A percentile compares a stretch with the other conserved stretches of the same genome.
phyloP scores from a whole-genome alignment of 2,329 filamentous ascomycete species.

The Clarireedia hainanense region DNA sequence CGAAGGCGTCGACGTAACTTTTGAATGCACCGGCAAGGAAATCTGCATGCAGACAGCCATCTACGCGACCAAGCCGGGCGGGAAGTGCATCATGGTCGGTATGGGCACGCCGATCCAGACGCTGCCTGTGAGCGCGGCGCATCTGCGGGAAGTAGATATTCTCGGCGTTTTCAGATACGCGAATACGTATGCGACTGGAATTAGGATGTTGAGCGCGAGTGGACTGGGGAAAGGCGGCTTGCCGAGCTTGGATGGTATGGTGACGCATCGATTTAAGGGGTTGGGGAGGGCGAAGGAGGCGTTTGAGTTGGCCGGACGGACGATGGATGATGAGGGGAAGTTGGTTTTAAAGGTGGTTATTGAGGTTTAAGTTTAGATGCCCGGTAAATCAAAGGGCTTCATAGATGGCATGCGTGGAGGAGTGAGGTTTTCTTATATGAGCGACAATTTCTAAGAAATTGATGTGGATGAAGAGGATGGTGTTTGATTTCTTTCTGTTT shows the following conservation, averaged over 20 bases:
- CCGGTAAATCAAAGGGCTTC: not conserved
- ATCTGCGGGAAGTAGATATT: slow-evolving; percentile 68
- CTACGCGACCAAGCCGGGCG: slow-evolving; percentile 62
- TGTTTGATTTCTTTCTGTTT: too few relatives aligned
- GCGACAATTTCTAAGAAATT: too few relatives aligned
- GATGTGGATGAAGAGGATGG: too few relatives aligned
- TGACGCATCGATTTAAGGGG: slow-evolving; percentile 66
- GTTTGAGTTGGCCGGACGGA: slow-evolving; percentile 63
- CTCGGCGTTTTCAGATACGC: slow-evolving; percentile 73
- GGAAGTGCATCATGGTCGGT: slow-evolving; percentile 67
- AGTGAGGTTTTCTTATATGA: not conserved
- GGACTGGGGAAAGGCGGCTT: slow-evolving; percentile 28
- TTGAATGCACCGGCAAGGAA: slow-evolving; percentile 72
- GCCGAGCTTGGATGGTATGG: slow-evolving; percentile 59
- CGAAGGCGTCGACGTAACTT: slow-evolving; percentile 58
- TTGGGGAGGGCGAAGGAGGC: slow-evolving; percentile 53
- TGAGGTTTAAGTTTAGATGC: slow-evolving; percentile 34
- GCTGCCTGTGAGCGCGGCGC: slow-evolving; percentile 63
- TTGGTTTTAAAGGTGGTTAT: slow-evolving; percentile 67
- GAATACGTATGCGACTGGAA: slow-evolving; percentile 67
- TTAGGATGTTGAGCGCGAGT: slow-evolving; percentile 47
- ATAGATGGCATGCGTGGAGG: not conserved
- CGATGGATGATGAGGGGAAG: slow-evolving; percentile 58
- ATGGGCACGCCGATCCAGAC: slow-evolving; percentile 75
- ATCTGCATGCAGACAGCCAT: slow-evolving; percentile 68